Evolutionary conservation across 108 stramenopile genomes (phyloP), one percentile per base, ranked within the genome.

Genomic region (Nitzschia palea): DNA sequence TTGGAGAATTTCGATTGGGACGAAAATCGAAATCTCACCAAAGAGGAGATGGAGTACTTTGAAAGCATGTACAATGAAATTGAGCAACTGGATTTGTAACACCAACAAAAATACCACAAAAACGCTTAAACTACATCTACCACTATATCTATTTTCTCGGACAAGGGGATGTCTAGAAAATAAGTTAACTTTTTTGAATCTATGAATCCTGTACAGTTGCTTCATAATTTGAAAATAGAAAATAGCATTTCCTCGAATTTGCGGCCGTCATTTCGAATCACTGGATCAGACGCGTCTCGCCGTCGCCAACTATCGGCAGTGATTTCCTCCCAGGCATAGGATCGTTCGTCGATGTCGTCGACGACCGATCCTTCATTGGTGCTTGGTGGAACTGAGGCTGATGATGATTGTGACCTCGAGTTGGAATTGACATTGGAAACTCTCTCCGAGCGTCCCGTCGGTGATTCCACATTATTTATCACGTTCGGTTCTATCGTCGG

Each of bases 1-100:
- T 20, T 56, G 3, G 31, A 56, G 15, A 32, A 56, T 6, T 56
- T 56, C 5, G 55, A 56, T 4, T 56, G 55, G 55, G 55, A 56
- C 33, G 55, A 56, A 22, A 32, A 56, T 17, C 55, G 28, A 20
- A 6, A 31, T 12, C 33, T 56, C 15, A 34, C 55, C 2, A 56
- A 34, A 27, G 55, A 56, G 10, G 55, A 56, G 33, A 32, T 56
- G 55, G 55, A 31, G 14, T 56, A 27, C 30, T 34, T 56, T 14
- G 55, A 56, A 20, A 56, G n/a, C n/a, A 56, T 56, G 55, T 56
- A 56, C 33, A 27, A 56, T 27, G 55, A 56, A 56, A 56, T 56
- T 33, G 55, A 56, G 28, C 26, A 56, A 17, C 20, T 56, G 32
- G 55, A 56, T 3, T 12, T 56, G 8, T 56, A 56, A 32, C 37